These are phyloP conservation scores for Zangia roseola DNA, from an alignment of 768 basidiomycete genomes.

Conservation along the genomic window DNA sequence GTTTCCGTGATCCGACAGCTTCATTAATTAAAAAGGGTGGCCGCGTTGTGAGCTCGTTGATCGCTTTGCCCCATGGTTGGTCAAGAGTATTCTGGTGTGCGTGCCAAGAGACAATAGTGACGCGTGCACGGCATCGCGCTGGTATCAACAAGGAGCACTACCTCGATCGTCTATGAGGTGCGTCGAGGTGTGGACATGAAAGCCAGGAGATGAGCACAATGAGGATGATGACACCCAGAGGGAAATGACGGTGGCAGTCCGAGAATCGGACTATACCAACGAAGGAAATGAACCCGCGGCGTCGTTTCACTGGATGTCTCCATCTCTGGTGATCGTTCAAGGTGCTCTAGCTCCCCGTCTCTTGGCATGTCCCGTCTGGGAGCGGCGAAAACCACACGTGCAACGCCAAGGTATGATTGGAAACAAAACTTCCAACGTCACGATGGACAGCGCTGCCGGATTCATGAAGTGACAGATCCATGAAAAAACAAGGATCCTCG, in stretches of 20 bases:
- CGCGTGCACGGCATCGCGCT: not conserved
- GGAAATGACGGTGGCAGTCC: not conserved
- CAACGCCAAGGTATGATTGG: too few relatives aligned
- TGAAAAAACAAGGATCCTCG: too few relatives aligned
- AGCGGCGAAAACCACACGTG: too few relatives aligned
- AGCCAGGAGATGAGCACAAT: not conserved
- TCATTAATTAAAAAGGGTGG: constrained; percentile 8
- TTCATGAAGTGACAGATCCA: too few relatives aligned
- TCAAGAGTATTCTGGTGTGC: not conserved
- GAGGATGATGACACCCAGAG: not conserved
- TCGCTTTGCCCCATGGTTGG: not conserved
- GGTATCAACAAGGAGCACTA: not conserved
- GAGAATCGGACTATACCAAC: not conserved
- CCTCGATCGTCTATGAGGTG: not conserved
- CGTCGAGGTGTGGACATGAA: not conserved
- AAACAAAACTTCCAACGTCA: too few relatives aligned
- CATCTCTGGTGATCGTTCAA: too few relatives aligned
- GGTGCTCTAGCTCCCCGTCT: too few relatives aligned
- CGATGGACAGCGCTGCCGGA: too few relatives aligned
- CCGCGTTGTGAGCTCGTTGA: not conserved
- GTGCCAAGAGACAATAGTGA: constrained; percentile 6
- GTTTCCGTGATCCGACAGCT: constrained; percentile 1
- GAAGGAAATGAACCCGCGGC: not conserved
- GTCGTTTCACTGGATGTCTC: not conserved
- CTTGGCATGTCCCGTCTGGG: too few relatives aligned